A percentile compares a stretch with the other conserved stretches of the same genome.
These are phyloP conservation scores for Trifolium subterraneum DNA, from an alignment of 306 rosid genomes.

Conservation along the genomic window DNA sequence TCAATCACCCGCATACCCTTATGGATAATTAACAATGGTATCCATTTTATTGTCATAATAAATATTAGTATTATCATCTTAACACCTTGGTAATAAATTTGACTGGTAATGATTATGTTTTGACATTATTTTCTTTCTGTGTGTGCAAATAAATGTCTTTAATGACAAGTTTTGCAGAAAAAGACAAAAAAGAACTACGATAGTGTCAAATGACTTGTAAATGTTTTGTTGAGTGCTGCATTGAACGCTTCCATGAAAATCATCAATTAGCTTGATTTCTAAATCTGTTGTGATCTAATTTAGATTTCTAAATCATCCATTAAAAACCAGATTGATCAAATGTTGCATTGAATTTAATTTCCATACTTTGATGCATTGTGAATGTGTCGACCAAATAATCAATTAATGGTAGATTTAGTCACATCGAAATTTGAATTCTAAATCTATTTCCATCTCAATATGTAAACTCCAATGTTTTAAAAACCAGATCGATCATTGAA, in stretches of 20 bases:
- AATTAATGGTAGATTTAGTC: slow-evolving; percentile 22
- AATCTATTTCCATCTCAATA: slow-evolving; percentile 31
- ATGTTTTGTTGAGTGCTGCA: slow-evolving; percentile 31
- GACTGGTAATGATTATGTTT: background rate
- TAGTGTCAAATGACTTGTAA: background rate
- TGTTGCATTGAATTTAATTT: background rate
- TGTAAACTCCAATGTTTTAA: slow-evolving; percentile 3
- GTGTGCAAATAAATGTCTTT: slow-evolving; percentile 8
- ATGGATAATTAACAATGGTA: slow-evolving; percentile 9
- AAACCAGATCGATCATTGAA: slow-evolving; percentile 2
- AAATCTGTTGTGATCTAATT: slow-evolving; percentile 9
- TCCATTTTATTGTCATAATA: slow-evolving; percentile 20
- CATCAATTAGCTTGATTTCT: slow-evolving; percentile 30
- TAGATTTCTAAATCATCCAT: slow-evolving; percentile 3
- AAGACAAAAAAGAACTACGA: slow-evolving; percentile 5
- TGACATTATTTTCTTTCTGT: slow-evolving; percentile 22
- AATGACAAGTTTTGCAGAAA: background rate
- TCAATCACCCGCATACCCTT: slow-evolving; percentile 7
- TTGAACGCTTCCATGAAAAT: slow-evolving; percentile 14
- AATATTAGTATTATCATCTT: background rate
- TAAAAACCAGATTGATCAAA: background rate
- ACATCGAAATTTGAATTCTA: slow-evolving; percentile 22
- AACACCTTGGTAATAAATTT: slow-evolving; percentile 17
- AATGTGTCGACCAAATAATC: background rate
- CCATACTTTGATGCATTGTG: background rate